These are phyloP conservation scores for Dioscorea cayenensis DNA, from an alignment of 116 monocot genomes.

Conservation along the genomic window DNA sequence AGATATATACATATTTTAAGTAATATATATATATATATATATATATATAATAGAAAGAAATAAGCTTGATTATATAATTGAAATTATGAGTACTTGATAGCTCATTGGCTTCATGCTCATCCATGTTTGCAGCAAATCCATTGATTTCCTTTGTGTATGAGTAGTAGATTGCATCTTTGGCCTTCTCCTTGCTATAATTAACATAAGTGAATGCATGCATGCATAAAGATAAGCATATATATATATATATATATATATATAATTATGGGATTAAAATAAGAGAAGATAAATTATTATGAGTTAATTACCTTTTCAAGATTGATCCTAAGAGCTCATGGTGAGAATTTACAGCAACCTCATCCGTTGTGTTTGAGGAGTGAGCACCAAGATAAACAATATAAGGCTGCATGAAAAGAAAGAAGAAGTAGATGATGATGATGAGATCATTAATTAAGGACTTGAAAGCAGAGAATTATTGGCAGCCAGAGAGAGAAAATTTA, in stretches of 20 bases:
- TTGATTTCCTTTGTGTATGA: slow-evolving; percentile 66
- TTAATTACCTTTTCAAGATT: slow-evolving; percentile 25
- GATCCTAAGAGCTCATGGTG: slow-evolving; percentile 31
- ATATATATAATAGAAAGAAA: neutral
- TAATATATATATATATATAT: too few relatives aligned
- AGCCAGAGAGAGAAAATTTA: neutral
- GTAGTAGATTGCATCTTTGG: slow-evolving; percentile 51
- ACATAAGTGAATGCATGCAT: neutral
- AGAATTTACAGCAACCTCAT: neutral
- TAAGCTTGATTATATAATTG: neutral
- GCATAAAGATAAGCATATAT: neutral
- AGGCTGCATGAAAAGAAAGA: slow-evolving; percentile 11
- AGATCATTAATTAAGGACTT: neutral
- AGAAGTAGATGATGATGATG: neutral
- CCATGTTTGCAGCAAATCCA: slow-evolving; percentile 55
- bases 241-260: neutral
- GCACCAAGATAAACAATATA: slow-evolving; percentile 44
- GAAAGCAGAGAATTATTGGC: neutral
- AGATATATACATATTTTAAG: neutral
- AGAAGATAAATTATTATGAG: neutral
- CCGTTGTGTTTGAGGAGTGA: slow-evolving; percentile 10
- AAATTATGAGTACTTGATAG: slow-evolving; percentile 28
- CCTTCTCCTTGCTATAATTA: slow-evolving; percentile 47
- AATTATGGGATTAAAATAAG: neutral
- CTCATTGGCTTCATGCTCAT: slow-evolving; percentile 27